A percentile compares a stretch with the other conserved stretches of the same genome.
Evolutionary conservation across 192 early-diverging fungal species (phyloP).

Genomic region (Coemansia sp.): DNA sequence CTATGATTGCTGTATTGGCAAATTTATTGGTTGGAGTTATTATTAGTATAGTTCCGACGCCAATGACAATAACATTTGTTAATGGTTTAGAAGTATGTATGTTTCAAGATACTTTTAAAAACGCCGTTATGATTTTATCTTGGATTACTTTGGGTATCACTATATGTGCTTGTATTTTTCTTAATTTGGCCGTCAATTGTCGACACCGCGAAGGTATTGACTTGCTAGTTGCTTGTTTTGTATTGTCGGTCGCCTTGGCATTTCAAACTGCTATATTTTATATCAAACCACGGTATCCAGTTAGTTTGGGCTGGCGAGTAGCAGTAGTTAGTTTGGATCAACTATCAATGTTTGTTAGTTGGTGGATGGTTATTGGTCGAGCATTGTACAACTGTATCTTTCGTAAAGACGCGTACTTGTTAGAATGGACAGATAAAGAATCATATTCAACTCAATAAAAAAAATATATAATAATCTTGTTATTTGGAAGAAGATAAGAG

Average conservation of each 20-base stretch:
- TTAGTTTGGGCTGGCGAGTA: conserved; percentile 23
- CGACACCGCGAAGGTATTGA: conserved; percentile 15
- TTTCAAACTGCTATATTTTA: conserved; percentile 36
- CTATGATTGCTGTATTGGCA: neutral
- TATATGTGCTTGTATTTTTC: neutral
- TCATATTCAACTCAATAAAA: neutral
- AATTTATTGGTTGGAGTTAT: conserved; percentile 18
- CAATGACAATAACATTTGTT: conserved; percentile 21
- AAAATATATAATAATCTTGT: neutral
- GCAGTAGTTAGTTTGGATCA: conserved; percentile 33
- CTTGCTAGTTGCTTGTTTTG: conserved; percentile 1
- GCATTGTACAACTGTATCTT: conserved; percentile 22
- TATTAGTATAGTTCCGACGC: conserved; percentile 14
- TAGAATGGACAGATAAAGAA: conserved; percentile 17
- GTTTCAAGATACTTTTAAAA: conserved; percentile 31
- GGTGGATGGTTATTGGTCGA: conserved; percentile 36
- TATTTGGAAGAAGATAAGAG: neutral
- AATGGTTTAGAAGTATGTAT: conserved; percentile 22
- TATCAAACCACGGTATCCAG: conserved; percentile 24
- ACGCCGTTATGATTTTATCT: neutral
- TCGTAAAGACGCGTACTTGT: conserved; percentile 13
- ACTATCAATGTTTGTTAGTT: conserved; percentile 17
- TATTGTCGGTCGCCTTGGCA: neutral
- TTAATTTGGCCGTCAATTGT: neutral
- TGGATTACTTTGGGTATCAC: conserved; percentile 13